Evolutionary conservation across 208 protist species (phyloP).

Genomic region (Porcisia hertigi): DNA sequence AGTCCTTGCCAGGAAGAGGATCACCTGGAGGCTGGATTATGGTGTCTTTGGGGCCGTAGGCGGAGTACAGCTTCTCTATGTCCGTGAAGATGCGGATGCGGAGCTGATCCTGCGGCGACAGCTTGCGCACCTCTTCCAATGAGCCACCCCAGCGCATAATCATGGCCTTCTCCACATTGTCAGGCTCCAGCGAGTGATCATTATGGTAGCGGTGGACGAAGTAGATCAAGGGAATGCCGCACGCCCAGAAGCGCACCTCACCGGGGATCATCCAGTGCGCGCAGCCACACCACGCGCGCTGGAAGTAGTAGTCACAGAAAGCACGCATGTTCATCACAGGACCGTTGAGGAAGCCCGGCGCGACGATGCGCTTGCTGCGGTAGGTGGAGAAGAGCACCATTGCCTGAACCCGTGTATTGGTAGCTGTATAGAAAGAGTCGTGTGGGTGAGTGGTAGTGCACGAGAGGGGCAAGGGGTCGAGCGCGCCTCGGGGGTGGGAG

Average conservation of each 20-base stretch:
- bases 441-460: not conserved
- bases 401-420: not conserved
- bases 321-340: constrained; percentile 73
- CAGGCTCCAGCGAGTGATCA: constrained; percentile 73
- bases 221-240: constrained; percentile 75
- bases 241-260: constrained; percentile 78
- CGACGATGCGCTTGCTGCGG: constrained; percentile 70
- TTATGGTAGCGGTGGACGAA: constrained; percentile 88
- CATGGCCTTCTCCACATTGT: constrained; percentile 80
- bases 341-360: constrained; percentile 60
- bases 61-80: constrained; percentile 85
- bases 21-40: constrained; percentile 78
- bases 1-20: constrained; percentile 76
- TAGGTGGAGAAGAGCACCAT: constrained; percentile 88
- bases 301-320: constrained; percentile 83
- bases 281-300: constrained; percentile 77
- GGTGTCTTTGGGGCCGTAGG: constrained; percentile 84
- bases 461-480: too few relatives aligned
- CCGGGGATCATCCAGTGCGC: constrained; percentile 73
- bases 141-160: constrained; percentile 87
- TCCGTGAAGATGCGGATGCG: constrained; percentile 74
- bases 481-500: not conserved
- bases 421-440: not conserved
- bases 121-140: constrained; percentile 79
- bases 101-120: constrained; percentile 84